Conservation (phyloP, 345 rosid species). For the Melaleuca alternifolia region DNA sequence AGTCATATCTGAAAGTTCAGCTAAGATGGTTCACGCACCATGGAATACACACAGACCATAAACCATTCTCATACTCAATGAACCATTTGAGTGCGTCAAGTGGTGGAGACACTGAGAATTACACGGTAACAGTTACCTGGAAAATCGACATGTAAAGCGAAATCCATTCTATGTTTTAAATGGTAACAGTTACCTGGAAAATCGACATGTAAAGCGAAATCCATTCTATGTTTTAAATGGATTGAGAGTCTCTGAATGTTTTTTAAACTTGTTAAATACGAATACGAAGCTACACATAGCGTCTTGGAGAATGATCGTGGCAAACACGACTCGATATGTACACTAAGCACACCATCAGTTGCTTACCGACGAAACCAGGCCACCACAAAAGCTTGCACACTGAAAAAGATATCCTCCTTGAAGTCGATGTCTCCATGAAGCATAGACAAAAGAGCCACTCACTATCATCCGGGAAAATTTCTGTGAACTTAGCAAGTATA, state of each 20-base stretch:
- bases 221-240: background rate
- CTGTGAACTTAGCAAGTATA: background rate
- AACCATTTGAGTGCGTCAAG: background rate
- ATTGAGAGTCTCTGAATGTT: background rate
- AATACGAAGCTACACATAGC: background rate
- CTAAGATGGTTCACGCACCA: background rate
- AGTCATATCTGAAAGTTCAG: background rate
- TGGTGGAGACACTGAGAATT: background rate
- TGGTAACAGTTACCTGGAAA: too few species aligned
- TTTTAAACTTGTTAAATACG: background rate
- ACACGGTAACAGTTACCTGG: background rate
- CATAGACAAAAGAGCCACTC: background rate
- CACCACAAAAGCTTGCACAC: background rate
- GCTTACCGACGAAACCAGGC: background rate
- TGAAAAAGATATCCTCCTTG: background rate
- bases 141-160: background rate
- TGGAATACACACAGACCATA: background rate
- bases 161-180: background rate
- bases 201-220: background rate
- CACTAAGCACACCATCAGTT: background rate
- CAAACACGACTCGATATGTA: background rate
- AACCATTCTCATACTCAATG: background rate
- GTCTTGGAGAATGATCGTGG: background rate
- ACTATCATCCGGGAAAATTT: background rate
- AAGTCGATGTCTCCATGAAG: background rate